Base-by-base conservation (phyloP, 2,329 filamentous ascomycete species). In the Aspergillus transmontanensis region DNA sequence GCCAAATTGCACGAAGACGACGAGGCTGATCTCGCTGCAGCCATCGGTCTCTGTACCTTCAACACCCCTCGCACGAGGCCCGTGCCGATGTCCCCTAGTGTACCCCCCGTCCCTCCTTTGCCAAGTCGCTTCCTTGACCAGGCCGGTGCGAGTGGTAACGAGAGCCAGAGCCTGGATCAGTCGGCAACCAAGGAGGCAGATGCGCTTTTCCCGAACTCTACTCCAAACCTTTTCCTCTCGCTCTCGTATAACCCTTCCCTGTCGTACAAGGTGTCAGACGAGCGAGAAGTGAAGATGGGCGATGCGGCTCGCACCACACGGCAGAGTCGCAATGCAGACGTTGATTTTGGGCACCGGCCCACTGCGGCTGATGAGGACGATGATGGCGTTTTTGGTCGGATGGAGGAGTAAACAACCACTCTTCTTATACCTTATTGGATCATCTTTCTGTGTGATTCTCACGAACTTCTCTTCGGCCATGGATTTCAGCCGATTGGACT, bases 351-450 rank as follows among this genome's bases (percentile, higher is more conserved):
- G 43, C 74, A 68, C 66, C 73, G 74, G 46, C 65, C 73, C 19
- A 86, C 86, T 57, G 86, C 90, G 66, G 90, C 89, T 77, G 92
- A 96, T 71, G 94, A 97, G 71, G 93, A 96, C 66, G 94, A 98
- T 69, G 94, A 97, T 69, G 94, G 94, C 74, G 91, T 98, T 72
- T 99, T 99, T 82, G 94, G 94, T 62, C 88, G 88, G 70, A 98
- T 98, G 94, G 95, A 99, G 80, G 93, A 96, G 79, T 95, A 84
- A 78, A 81, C 41, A 34, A 30, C 21, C 19, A 6, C 41, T 36
- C 34, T 14, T 32, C 50, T 56, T 51, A 16, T 53, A 16, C 57
- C 56, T 48, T 26, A n/a, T 51, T 30, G 19, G 30, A 12, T 41
- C 43, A 30, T 43, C 39, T 28, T 60, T 54, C 12, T 48, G 41